Evolutionary conservation across 1,139 yeast genomes (phyloP), one percentile per base, ranked within the genome.

Genomic region (Yamadazyma epiphylla): DNA sequence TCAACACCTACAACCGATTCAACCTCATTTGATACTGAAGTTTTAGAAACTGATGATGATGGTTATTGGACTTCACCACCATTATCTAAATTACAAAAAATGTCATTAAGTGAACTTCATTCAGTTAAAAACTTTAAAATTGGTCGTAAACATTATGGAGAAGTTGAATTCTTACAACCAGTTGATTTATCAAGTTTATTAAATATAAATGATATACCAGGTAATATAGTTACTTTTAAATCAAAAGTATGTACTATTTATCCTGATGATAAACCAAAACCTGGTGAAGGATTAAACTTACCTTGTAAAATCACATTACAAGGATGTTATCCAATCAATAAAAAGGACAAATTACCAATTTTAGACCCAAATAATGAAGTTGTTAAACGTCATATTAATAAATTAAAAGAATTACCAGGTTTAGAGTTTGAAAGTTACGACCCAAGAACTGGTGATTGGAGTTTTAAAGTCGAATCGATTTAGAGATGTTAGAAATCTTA

Each of bases 21-120:
- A 14, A 39, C 34, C 11, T 27, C 13, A 9, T 19, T 29, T 14
- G 36, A 37, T n/a, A 35, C 22, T 11, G 42, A 39, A 12, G 45
- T 35, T 15, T 23, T 65, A 28, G 81, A 77, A 19, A 48, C 54
- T 10, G 67, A 65, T 31, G 67, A 55, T 14, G 76, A 82, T 28
- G 95, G 91, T 2, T 94, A 89, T 57, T 91, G 95, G 88, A 80
- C 81, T 29, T 74, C 85, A 2, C 98, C 98, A 14, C 64, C 88
- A 4, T 49, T 81, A 27, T 70, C 77, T 5, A 78, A 78, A 32
- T 63, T 91, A 35, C 69, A 74, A 35, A 60, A 69, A 25, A 68
- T 74, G 68, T 55, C 87, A 0, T 62, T 84, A 27, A 60, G 76
- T 8, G 82, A 85, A 39, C 69, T 88, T 29, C 76, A 82, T 34